phyloP scores from a whole-genome alignment of 345 rosid species.

The Punica granatum region DNA sequence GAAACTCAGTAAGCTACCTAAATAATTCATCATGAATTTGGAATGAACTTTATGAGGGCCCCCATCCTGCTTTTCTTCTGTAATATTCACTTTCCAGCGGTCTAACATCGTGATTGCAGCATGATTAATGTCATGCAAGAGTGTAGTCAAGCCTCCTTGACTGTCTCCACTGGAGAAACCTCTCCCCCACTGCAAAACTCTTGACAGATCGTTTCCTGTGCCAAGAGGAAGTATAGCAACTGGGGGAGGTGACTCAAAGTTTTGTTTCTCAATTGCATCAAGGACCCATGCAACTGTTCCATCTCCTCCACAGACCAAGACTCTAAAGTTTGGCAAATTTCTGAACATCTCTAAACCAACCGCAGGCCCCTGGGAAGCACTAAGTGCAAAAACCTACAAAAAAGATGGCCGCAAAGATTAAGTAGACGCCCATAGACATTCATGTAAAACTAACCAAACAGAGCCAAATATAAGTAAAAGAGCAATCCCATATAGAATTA shows the following conservation, averaged over 20 bases:
- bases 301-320: constrained; percentile 84
- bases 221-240: constrained; percentile 81
- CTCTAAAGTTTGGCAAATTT: constrained; percentile 53
- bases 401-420: background rate
- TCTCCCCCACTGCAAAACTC: constrained; percentile 82
- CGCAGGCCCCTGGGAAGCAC: constrained; percentile 71
- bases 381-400: constrained; percentile 62
- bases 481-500: background rate
- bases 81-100: constrained; percentile 65
- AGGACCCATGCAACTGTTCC: constrained; percentile 89
- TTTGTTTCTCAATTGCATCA: constrained; percentile 60
- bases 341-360: constrained; percentile 61
- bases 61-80: constrained; percentile 35
- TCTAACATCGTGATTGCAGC: constrained; percentile 84
- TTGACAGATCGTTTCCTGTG: constrained; percentile 80
- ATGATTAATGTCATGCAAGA: constrained; percentile 62
- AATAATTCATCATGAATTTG: constrained; percentile 79
- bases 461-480: constrained; percentile 4
- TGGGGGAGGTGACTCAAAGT: constrained; percentile 76
- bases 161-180: constrained; percentile 58
- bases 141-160: constrained; percentile 56
- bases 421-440: background rate
- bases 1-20: constrained; percentile 31
- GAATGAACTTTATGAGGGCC: constrained; percentile 28
- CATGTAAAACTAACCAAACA: background rate